Evolutionary conservation across 192 early-diverging fungal genomes (phyloP), one percentile per base, ranked within the genome.

Genomic region (Pilaira anomala): DNA sequence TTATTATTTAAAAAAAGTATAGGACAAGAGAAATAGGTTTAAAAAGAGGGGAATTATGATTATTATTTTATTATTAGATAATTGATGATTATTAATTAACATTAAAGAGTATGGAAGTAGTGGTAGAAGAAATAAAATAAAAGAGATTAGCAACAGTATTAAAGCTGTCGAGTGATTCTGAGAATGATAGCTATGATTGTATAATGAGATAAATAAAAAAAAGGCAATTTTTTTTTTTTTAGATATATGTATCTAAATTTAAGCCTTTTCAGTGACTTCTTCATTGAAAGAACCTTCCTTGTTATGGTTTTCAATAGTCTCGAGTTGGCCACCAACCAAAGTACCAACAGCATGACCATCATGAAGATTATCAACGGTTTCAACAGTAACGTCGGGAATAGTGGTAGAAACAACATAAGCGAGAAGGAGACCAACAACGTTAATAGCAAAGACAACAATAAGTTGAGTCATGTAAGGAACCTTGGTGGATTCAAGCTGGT

Each of bases 401-500:
- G 68, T 68, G 18, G 2, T 33, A 44, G 59, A 65, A 42, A 71
- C 72, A 33, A 60, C 45, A 21, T 51, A 67, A 25, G 64, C 21
- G 6, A 78, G 66, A n/a, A 70, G 22, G 28, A 63, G 48, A 52
- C 72, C 71, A 62, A 51, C 63, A 30, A 50, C 51, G 44, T 62
- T 67, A 40, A 67, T 11, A 40, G 29, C 68, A 36, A 66, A 70
- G 39, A 48, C 14, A 40, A 70, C 36, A 53, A 59, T 61, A 44
- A 83, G 72, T 60, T 82, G 73, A 53, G 73, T 61, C 73, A 84
- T 65, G 53, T 72, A 82, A 16, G 78, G 42, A 24, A 75, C 72
- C 4, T 66, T 44, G 30, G 71, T 73, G 24, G 88, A 83, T 63
- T 87, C 87, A 55, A 89, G 71, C 60, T 87, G 84, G 82, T 87